A percentile compares a stretch with the other conserved stretches of the same genome.
Conservation (phyloP, 371 early-diverging fungal genomes). For the Mortierella sp. region DNA sequence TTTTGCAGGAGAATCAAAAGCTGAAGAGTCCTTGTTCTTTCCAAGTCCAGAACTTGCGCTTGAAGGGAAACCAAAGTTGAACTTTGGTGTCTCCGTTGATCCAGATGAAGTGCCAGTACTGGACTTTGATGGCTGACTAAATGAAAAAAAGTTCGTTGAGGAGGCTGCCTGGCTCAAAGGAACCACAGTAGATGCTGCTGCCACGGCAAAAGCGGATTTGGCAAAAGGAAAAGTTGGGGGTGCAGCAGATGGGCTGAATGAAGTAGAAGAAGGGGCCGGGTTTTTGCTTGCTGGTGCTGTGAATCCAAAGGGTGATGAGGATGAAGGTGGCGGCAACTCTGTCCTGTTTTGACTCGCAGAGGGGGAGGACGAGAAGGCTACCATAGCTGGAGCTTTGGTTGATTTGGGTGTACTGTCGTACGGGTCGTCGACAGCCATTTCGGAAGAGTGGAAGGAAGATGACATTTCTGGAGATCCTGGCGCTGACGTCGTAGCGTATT, state of each 20-base stretch:
- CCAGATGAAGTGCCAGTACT: not conserved
- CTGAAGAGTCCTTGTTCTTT: not conserved
- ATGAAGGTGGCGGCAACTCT: not conserved
- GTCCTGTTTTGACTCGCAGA: not conserved
- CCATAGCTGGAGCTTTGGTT: not conserved
- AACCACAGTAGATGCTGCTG: not conserved
- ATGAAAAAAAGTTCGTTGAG: not conserved
- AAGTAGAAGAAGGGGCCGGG: too few species aligned
- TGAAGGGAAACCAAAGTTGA: slow-evolving; percentile 19
- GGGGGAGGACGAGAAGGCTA: slow-evolving; percentile 2
- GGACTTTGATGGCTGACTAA: not conserved
- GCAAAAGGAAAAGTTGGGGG: not conserved
- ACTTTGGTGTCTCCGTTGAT: slow-evolving; percentile 7
- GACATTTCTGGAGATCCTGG: not conserved
- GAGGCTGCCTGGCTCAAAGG: not conserved
- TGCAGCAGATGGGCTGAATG: not conserved
- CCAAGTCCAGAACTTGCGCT: not conserved
- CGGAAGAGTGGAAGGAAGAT: not conserved
- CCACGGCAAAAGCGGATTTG: not conserved
- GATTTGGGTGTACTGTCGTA: not conserved
- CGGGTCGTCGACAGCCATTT: not conserved
- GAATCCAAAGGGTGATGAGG: not conserved
- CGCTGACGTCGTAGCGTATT: not conserved
- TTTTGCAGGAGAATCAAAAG: not conserved
- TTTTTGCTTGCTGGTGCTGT: slow-evolving; percentile 6